phyloP scores from a whole-genome alignment of 148 eudicot genomes.

The Rheum nobile region DNA sequence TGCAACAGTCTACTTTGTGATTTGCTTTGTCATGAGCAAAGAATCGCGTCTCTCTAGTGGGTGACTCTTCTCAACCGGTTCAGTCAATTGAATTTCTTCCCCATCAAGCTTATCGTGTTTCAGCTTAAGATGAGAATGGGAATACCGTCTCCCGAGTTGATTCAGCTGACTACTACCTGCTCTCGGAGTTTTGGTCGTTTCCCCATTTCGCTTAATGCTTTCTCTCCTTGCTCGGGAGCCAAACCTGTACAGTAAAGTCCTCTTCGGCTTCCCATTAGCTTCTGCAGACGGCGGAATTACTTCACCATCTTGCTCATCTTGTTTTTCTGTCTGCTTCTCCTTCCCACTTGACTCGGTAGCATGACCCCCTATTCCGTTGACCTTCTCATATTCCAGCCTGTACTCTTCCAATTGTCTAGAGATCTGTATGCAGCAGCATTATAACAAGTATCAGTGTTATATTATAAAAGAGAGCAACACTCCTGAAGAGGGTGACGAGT shows the following conservation, averaged over 20 bases:
- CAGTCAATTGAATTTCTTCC: constrained; percentile 12
- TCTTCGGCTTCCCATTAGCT: constrained; percentile 12
- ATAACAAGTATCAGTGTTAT: background rate
- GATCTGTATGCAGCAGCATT: constrained; percentile 30
- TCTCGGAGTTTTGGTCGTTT: background rate
- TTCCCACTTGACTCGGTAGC: constrained; percentile 23
- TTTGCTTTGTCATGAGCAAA: constrained; percentile 22
- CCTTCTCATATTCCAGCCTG: constrained; percentile 60
- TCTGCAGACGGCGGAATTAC: constrained; percentile 12
- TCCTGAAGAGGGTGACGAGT: background rate
- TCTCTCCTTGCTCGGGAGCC: constrained; percentile 6
- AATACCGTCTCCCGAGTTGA: constrained; percentile 14
- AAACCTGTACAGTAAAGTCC: constrained; percentile 6
- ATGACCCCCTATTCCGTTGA: constrained; percentile 35
- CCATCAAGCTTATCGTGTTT: constrained; percentile 27
- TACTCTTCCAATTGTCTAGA: constrained; percentile 66
- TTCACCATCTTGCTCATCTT: constrained; percentile 24
- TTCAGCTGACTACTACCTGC: constrained; percentile 12
- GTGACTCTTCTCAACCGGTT: background rate
- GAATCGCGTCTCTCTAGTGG: constrained; percentile 26
- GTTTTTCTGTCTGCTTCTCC: constrained; percentile 30
- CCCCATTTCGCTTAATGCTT: constrained; percentile 1
- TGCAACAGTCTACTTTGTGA: constrained; percentile 15
- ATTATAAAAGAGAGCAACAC: background rate
- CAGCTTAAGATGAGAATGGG: constrained; percentile 15